These are phyloP conservation scores for Tephrocybe sp. DNA, from an alignment of 768 basidiomycete genomes.

Conservation along the genomic window DNA sequence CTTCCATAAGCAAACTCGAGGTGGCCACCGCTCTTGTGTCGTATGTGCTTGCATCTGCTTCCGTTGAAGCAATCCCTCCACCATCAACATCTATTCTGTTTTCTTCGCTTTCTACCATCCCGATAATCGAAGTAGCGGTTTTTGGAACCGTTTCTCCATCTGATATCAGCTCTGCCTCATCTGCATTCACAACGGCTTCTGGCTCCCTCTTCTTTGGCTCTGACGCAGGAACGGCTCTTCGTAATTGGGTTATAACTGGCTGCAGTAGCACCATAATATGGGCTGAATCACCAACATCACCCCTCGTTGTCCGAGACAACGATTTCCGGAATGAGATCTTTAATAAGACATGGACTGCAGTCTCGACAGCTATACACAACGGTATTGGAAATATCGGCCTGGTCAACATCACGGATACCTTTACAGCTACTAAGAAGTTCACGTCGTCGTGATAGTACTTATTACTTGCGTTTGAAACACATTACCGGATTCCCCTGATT, in stretches of 20 bases:
- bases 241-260: constrained; percentile 51
- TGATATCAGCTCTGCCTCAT: constrained; percentile 46
- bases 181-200: constrained; percentile 48
- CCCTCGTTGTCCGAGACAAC: constrained; percentile 48
- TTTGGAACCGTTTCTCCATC: constrained; percentile 52
- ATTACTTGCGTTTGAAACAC: constrained; percentile 1
- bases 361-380: constrained; percentile 33
- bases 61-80: constrained; percentile 38
- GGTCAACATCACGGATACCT: constrained; percentile 44
- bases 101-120: constrained; percentile 42
- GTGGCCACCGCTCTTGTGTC: constrained; percentile 46
- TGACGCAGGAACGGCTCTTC: constrained; percentile 41
- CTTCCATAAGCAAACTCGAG: constrained; percentile 43
- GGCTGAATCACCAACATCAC: constrained; percentile 50
- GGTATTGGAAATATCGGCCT: constrained; percentile 32
- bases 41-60: constrained; percentile 38
- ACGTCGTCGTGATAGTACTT: constrained; percentile 22
- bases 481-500: constrained; percentile 1
- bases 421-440: constrained; percentile 31
- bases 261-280: constrained; percentile 41
- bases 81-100: constrained; percentile 36
- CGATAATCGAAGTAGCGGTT: constrained; percentile 59
- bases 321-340: constrained; percentile 42
- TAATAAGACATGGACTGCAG: constrained; percentile 47
- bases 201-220: constrained; percentile 62